Evolutionary conservation across 1,284 basidiomycete species (phyloP).

Genomic region (Peniophora sp.): DNA sequence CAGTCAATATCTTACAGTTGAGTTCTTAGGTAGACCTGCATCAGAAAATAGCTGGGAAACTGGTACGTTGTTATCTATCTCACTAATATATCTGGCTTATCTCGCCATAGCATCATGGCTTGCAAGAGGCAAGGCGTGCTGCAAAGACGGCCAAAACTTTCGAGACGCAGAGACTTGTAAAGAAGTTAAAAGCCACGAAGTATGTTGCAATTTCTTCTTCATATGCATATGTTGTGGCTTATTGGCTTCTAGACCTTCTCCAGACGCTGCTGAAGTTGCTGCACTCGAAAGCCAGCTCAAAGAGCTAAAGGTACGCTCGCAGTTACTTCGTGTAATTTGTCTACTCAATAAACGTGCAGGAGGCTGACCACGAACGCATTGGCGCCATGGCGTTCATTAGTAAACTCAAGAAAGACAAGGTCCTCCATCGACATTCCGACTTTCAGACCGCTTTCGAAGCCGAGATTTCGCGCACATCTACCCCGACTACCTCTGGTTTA

Average conservation of each 20-base stretch:
- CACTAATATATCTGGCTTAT: slow-evolving; percentile 7
- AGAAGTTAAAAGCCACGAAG: slow-evolving; percentile 73
- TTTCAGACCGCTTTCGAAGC: slow-evolving; percentile 36
- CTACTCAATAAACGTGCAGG: slow-evolving; percentile 29
- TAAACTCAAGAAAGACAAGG: slow-evolving; percentile 70
- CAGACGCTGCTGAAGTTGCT: slow-evolving; percentile 30
- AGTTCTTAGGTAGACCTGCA: slow-evolving; percentile 26
- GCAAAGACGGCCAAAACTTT: slow-evolving; percentile 79
- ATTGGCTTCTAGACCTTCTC: slow-evolving; percentile 26
- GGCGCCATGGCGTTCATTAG: slow-evolving; percentile 56
- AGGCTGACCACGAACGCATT: slow-evolving; percentile 49
- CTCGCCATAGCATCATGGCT: slow-evolving; percentile 46
- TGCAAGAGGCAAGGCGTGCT: slow-evolving; percentile 60
- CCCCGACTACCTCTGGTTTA: slow-evolving; percentile 32
- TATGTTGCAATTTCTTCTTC: slow-evolving; percentile 19
- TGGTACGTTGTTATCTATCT: slow-evolving; percentile 27
- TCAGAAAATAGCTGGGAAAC: slow-evolving; percentile 25
- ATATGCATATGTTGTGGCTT: neutral
- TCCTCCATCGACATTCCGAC: slow-evolving; percentile 37
- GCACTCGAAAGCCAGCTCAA: slow-evolving; percentile 63
- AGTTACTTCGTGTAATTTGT: neutral
- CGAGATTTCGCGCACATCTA: slow-evolving; percentile 27
- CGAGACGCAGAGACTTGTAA: slow-evolving; percentile 79
- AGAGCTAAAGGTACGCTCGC: slow-evolving; percentile 50
- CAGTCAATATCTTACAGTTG: neutral